Conservation (phyloP, 352 stramenopile genomes). For the Globisporangium radiosum region DNA sequence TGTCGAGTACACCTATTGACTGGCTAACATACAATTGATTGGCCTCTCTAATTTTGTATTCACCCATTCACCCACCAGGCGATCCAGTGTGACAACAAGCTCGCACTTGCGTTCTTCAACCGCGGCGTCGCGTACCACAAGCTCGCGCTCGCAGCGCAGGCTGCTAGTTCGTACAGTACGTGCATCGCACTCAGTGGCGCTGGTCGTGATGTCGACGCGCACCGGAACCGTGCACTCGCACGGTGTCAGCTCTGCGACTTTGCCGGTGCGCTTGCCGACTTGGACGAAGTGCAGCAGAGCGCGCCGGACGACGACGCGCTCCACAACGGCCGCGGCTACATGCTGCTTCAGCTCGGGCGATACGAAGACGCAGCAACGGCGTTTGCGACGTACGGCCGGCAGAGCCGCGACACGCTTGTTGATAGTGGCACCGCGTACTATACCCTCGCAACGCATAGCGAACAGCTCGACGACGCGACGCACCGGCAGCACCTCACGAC, state of each 20-base stretch:
- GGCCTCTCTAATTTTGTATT: neutral
- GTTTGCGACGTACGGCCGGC: conserved; percentile 54
- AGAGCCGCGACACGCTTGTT: conserved; percentile 55
- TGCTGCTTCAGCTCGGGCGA: conserved; percentile 58
- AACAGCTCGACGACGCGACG: conserved; percentile 29
- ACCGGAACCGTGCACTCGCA: conserved; percentile 62
- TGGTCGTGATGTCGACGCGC: conserved; percentile 39
- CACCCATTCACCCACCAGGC: conserved; percentile 10
- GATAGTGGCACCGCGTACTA: conserved; percentile 79
- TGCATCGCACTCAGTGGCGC: conserved; percentile 36
- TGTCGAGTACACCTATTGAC: neutral
- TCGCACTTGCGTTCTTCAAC: conserved; percentile 49
- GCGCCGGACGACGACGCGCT: conserved; percentile 68
- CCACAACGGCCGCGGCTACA: conserved; percentile 56
- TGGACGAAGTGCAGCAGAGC: conserved; percentile 57
- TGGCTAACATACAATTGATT: neutral
- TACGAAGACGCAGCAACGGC: conserved; percentile 57
- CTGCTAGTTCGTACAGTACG: conserved; percentile 49
- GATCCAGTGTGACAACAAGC: conserved; percentile 33
- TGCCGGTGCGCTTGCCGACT: conserved; percentile 49
- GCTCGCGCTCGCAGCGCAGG: conserved; percentile 55
- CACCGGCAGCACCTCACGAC: conserved; percentile 35
- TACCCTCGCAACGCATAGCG: conserved; percentile 39
- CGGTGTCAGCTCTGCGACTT: conserved; percentile 51
- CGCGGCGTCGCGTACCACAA: conserved; percentile 68